Evolutionary conservation across 2,329 filamentous ascomycete genomes (phyloP).

Genomic region (Colletotrichum karsti): DNA sequence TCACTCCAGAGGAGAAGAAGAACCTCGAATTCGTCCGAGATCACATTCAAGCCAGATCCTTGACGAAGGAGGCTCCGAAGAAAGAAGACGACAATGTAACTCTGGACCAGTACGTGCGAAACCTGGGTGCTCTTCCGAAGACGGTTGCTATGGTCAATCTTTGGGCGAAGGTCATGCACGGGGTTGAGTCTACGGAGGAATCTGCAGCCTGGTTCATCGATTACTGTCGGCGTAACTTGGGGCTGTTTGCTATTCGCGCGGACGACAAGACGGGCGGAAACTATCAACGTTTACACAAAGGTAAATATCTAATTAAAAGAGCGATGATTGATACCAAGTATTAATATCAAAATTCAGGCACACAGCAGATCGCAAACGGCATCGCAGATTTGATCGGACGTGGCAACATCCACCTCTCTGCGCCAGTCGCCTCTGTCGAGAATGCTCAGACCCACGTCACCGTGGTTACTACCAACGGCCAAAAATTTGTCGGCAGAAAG

Average conservation of each 20-base stretch:
- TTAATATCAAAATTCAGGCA: slow-evolving; percentile 17
- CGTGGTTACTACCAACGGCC: slow-evolving; percentile 34
- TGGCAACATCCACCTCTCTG: slow-evolving; percentile 29
- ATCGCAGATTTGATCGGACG: slow-evolving; percentile 36
- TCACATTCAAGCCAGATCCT: slow-evolving; percentile 43
- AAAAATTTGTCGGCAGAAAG: slow-evolving; percentile 43
- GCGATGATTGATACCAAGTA: too few relatives aligned
- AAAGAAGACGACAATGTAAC: slow-evolving; percentile 40
- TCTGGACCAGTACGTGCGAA: slow-evolving; percentile 43
- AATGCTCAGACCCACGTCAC: slow-evolving; percentile 25
- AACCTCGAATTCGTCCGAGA: slow-evolving; percentile 43
- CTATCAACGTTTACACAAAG: slow-evolving; percentile 39
- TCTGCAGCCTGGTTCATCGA: slow-evolving; percentile 47
- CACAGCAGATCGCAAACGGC: slow-evolving; percentile 35
- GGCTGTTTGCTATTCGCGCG: slow-evolving; percentile 43
- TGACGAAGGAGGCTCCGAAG: slow-evolving; percentile 32
- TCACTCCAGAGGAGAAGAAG: slow-evolving; percentile 39
- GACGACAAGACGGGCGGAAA: slow-evolving; percentile 45
- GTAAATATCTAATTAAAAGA: slow-evolving; percentile 8
- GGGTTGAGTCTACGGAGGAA: slow-evolving; percentile 43
- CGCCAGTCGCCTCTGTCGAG: slow-evolving; percentile 35
- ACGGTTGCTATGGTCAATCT: slow-evolving; percentile 44
- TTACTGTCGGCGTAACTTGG: slow-evolving; percentile 44
- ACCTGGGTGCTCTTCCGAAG: slow-evolving; percentile 39
- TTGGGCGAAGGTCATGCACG: slow-evolving; percentile 47